These are phyloP conservation scores for Collybia sordida DNA, from an alignment of 768 basidiomycete genomes.

Conservation along the genomic window DNA sequence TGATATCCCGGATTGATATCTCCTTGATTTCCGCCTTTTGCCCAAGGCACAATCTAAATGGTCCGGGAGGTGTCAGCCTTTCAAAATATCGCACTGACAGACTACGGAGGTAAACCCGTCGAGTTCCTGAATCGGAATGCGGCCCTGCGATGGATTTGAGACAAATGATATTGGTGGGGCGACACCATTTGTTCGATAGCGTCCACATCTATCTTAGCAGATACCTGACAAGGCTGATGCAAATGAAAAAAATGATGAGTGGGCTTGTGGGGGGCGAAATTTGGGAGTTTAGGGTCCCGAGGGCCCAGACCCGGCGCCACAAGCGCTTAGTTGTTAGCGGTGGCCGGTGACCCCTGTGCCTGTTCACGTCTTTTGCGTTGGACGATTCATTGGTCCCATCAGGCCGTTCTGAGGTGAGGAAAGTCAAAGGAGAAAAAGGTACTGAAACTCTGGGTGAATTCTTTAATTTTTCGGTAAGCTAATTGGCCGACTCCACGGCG, in stretches of 20 bases:
- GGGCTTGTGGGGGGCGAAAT: not conserved
- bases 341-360: not conserved
- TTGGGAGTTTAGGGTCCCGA: not conserved
- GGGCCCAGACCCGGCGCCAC: not conserved
- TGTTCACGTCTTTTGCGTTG: conserved; percentile 1
- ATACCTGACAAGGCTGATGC: too few species aligned
- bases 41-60: too few species aligned
- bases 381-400: not conserved
- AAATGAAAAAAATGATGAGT: not conserved
- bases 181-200: too few species aligned
- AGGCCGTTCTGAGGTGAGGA: not conserved
- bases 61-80: too few species aligned
- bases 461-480: conserved; percentile 17
- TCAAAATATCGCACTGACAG: too few species aligned
- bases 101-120: too few species aligned
- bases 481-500: conserved; percentile 9
- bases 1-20: too few species aligned
- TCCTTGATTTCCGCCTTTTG: too few species aligned
- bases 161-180: too few species aligned
- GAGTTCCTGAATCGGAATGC: too few species aligned
- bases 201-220: too few species aligned
- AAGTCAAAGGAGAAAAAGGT: not conserved
- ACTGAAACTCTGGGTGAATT: not conserved
- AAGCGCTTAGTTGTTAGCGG: not conserved
- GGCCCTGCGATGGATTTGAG: too few species aligned